phyloP scores from a whole-genome alignment of 2,329 filamentous ascomycete species.

The Cryoendolithus antarcticus region DNA sequence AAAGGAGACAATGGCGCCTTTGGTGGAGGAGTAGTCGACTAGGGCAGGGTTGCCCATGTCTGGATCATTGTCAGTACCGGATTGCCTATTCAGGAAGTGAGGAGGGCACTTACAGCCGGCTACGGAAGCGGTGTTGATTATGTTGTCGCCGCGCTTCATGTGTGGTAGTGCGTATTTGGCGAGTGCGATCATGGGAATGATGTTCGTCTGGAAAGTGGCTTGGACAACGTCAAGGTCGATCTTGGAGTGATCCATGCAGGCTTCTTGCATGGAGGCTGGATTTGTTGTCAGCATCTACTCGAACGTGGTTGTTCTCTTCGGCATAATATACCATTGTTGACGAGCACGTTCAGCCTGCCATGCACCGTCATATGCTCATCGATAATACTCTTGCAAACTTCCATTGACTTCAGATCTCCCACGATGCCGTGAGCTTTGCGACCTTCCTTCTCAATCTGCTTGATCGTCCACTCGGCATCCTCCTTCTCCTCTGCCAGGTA shows the following conservation, averaged over 20 bases:
- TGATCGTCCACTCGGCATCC: slow-evolving; percentile 44
- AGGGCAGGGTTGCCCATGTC: slow-evolving; percentile 37
- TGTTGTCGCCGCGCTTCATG: slow-evolving; percentile 39
- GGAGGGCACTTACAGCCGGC: neutral
- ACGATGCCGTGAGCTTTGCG: slow-evolving; percentile 36
- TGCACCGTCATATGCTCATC: slow-evolving; percentile 41
- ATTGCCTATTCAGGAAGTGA: no score
- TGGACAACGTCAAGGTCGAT: slow-evolving; percentile 44
- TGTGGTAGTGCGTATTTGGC: slow-evolving; percentile 45
- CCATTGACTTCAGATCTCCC: slow-evolving; percentile 38
- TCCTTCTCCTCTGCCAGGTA: slow-evolving; percentile 44
- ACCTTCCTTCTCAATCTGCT: slow-evolving; percentile 39
- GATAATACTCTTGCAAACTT: slow-evolving; percentile 39
- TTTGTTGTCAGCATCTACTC: neutral
- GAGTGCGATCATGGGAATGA: slow-evolving; percentile 47
- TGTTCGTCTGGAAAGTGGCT: slow-evolving; percentile 45
- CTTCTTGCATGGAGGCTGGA: slow-evolving; percentile 41
- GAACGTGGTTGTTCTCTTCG: neutral
- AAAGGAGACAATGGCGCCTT: slow-evolving; percentile 30
- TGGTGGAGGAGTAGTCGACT: slow-evolving; percentile 32
- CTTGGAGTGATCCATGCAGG: slow-evolving; percentile 40
- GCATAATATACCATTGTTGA: slow-evolving; percentile 37
- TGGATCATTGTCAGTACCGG: slow-evolving; percentile 13
- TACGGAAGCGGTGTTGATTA: slow-evolving; percentile 45
- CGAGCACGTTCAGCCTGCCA: slow-evolving; percentile 33